Evolutionary conservation across 495 filamentous ascomycete genomes (phyloP).

Genomic region (Paragyromitra xinjiangensis): DNA sequence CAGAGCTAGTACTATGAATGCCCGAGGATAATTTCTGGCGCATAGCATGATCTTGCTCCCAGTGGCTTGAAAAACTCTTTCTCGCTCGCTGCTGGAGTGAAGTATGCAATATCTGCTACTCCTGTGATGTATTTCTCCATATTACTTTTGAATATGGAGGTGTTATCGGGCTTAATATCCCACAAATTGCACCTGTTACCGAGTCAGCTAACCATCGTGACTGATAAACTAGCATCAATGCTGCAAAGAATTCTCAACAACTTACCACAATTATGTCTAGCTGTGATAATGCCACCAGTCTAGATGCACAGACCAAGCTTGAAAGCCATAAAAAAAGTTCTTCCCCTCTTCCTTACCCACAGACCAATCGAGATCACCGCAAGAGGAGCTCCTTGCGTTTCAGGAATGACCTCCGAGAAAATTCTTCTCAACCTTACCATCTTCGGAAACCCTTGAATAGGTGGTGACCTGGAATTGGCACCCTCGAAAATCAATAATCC

Average conservation of each 20-base stretch:
- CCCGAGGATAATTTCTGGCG: neutral
- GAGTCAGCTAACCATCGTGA: neutral
- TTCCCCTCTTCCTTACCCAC: neutral
- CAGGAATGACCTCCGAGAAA: neutral
- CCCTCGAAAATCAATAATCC: neutral
- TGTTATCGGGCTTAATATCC: neutral
- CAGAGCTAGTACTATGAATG: neutral
- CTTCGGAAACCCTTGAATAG: neutral
- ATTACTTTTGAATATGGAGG: neutral
- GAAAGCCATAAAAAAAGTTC: neutral
- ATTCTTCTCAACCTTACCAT: neutral
- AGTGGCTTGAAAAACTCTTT: neutral
- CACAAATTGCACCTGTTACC: neutral
- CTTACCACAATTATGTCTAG: neutral
- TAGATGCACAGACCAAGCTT: neutral
- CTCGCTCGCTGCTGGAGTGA: neutral
- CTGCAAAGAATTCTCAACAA: neutral
- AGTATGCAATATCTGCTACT: neutral
- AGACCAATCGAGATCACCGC: neutral
- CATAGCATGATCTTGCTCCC: neutral
- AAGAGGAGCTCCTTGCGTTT: neutral
- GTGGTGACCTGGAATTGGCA: neutral
- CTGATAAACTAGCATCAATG: neutral
- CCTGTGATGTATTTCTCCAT: neutral
- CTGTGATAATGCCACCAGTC: neutral